Percentiles rank a stretch among this genome's conserved stretches.
These are phyloP conservation scores for Colletotrichum gigasporum DNA, from an alignment of 2,329 filamentous ascomycete species.

Conservation along the genomic window DNA sequence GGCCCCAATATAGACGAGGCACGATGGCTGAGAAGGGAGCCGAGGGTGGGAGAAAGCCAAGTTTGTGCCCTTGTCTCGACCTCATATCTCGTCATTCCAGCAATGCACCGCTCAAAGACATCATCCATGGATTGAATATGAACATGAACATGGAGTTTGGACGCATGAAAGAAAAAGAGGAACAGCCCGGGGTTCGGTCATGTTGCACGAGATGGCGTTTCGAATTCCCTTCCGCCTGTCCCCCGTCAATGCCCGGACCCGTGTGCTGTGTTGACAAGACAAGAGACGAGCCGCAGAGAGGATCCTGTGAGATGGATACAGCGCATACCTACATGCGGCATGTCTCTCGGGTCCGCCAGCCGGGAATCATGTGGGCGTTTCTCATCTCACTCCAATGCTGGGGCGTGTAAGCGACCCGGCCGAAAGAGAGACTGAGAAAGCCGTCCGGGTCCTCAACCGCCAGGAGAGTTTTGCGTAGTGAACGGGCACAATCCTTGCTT, in stretches of 20 bases:
- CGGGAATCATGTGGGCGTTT: too few relatives aligned
- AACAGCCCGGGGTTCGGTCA: not conserved
- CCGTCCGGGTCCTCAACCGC: not conserved
- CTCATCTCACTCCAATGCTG: too few relatives aligned
- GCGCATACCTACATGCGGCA: not conserved
- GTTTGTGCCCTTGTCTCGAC: conserved; percentile 17
- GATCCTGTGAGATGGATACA: not conserved
- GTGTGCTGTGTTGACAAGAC: too few relatives aligned
- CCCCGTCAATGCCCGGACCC: not conserved
- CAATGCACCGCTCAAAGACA: not conserved
- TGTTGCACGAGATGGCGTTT: not conserved
- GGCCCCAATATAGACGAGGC: not conserved
- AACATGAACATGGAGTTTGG: too few relatives aligned
- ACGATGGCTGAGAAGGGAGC: not conserved
- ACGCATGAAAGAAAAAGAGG: not conserved
- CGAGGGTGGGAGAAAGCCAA: not conserved
- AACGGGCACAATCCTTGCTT: too few relatives aligned
- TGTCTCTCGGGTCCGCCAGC: not conserved
- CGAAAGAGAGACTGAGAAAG: too few relatives aligned
- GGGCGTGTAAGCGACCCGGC: too few relatives aligned
- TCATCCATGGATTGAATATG: too few relatives aligned
- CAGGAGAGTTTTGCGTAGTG: too few relatives aligned
- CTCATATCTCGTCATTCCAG: conserved; percentile 11
- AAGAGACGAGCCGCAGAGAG: too few relatives aligned
- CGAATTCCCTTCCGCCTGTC: not conserved